Conservation (phyloP, 306 rosid species). For the Trichosanthes cucumerina region DNA sequence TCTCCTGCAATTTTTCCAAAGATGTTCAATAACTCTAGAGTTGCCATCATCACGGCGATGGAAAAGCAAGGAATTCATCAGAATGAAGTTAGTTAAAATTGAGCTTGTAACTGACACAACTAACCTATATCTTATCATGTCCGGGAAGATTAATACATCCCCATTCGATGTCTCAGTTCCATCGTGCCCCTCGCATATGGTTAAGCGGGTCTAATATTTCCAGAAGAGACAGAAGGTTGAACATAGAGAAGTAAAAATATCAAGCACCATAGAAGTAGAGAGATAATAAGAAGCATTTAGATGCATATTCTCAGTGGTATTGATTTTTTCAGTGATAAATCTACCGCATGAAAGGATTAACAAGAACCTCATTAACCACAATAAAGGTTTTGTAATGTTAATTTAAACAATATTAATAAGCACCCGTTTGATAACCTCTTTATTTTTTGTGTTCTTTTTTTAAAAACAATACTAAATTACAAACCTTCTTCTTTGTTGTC, state of each 20-base stretch:
- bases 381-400: neutral
- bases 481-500: neutral
- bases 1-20: conserved; percentile 44
- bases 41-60: neutral
- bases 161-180: conserved; percentile 95
- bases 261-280: neutral
- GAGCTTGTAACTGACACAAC: conserved; percentile 5
- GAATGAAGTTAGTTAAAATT: neutral
- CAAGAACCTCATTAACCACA: neutral
- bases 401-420: neutral
- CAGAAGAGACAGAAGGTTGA: conserved; percentile 8
- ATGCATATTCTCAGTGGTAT: neutral
- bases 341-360: neutral
- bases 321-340: neutral
- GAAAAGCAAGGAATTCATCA: neutral
- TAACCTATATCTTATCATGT: conserved; percentile 94
- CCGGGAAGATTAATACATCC: conserved; percentile 89
- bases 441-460: neutral
- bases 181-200: conserved; percentile 91
- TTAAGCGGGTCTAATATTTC: conserved; percentile 53
- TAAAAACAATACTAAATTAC: neutral
- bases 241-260: neutral
- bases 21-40: neutral
- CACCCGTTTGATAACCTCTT: neutral
- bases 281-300: neutral